phyloP scores from a whole-genome alignment of 441 rosid genomes.

The Populus hybrid region DNA sequence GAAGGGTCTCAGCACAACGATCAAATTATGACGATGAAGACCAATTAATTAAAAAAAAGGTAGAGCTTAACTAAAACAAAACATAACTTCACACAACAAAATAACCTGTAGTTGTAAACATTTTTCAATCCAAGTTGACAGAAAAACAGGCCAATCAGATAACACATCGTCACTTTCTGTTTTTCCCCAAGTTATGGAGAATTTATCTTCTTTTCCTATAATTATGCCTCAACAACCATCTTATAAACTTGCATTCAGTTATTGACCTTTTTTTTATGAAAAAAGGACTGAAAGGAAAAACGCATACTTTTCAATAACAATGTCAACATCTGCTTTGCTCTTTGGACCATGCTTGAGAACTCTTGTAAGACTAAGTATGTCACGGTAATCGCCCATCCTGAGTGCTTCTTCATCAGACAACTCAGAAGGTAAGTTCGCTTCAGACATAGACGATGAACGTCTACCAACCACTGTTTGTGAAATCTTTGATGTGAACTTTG shows the following conservation, averaged over 20 bases:
- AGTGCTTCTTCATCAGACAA: conserved; percentile 73
- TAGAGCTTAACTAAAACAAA: not conserved
- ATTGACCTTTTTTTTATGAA: not conserved
- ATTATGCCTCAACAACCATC: not conserved
- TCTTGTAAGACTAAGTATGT: conserved; percentile 93
- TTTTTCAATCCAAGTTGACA: not conserved
- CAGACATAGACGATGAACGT: conserved; percentile 30
- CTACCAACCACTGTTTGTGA: conserved; percentile 32
- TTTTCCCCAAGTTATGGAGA: not conserved
- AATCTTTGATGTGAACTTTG: conserved; percentile 30
- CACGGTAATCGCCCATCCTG: conserved; percentile 93
- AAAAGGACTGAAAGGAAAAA: not conserved
- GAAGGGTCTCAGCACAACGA: conserved; percentile 25
- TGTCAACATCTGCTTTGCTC: conserved; percentile 93
- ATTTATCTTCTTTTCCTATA: not conserved
- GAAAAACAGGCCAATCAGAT: not conserved
- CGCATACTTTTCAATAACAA: conserved; percentile 61
- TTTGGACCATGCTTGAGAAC: conserved; percentile 89
- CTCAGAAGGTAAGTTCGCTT: conserved; percentile 44
- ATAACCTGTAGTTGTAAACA: not conserved
- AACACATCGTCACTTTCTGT: not conserved
- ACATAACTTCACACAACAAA: not conserved
- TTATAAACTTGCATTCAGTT: conserved; percentile 1
- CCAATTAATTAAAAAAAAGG: not conserved
- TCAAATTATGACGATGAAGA: not conserved